Percentiles rank a stretch among this genome's conserved stretches.
phyloP scores from a whole-genome alignment of 805 yeast genomes.

The Metschnikowia corniflorae region DNA sequence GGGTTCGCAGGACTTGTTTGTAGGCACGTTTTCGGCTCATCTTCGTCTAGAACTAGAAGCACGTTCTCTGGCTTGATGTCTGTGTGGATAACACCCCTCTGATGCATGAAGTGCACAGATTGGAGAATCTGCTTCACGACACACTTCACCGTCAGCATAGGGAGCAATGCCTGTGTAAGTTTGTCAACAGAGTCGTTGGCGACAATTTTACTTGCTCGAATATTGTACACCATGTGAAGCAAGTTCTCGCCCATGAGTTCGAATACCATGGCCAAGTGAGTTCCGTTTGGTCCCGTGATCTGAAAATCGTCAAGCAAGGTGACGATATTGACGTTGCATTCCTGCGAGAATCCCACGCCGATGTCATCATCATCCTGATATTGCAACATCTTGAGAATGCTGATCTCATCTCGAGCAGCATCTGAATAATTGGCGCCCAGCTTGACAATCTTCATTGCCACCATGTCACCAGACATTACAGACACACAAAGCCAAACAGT shows the following conservation, averaged over 20 bases:
- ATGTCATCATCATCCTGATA: conserved; percentile 22
- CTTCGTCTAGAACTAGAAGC: conserved; percentile 10
- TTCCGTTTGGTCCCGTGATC: conserved; percentile 87
- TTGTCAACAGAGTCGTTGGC: background rate
- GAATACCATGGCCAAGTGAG: conserved; percentile 94
- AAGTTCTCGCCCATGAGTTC: conserved; percentile 95
- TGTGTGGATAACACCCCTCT: conserved; percentile 74
- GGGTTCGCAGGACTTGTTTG: background rate
- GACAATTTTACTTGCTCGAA: conserved; percentile 46
- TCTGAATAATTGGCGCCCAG: conserved; percentile 89
- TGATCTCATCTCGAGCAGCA: conserved; percentile 91
- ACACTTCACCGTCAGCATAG: conserved; percentile 70
- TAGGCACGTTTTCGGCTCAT: background rate
- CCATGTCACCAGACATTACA: conserved; percentile 90
- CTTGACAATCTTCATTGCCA: conserved; percentile 91
- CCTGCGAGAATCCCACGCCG: background rate
- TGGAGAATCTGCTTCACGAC: conserved; percentile 73
- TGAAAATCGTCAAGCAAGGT: conserved; percentile 78
- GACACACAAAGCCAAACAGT: conserved; percentile 30
- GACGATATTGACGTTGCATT: conserved; percentile 52
- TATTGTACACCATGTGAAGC: conserved; percentile 75
- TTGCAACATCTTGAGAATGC: conserved; percentile 73
- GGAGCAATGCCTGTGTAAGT: conserved; percentile 34
- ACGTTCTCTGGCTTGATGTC: conserved; percentile 72
- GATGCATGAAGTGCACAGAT: conserved; percentile 69